Evolutionary conservation across 371 early-diverging fungal genomes (phyloP).

Genomic region (Rhizopus microsporus): DNA sequence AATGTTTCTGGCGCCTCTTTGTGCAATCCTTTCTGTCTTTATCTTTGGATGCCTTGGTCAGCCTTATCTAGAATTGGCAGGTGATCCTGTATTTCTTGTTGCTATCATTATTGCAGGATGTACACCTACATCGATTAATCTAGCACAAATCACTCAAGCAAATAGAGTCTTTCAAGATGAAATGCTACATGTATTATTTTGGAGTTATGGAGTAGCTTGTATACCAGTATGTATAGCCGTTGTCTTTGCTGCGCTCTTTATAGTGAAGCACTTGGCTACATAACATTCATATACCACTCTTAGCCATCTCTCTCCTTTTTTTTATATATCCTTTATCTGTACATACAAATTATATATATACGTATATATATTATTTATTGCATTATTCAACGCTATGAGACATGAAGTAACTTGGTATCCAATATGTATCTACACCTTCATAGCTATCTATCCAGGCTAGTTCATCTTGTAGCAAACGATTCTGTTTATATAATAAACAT

Average conservation of each 20-base stretch:
- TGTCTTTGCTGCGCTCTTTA: conserved; percentile 48
- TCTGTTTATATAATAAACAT: conserved; percentile 35
- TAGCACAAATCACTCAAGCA: conserved; percentile 59
- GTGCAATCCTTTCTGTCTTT: conserved; percentile 46
- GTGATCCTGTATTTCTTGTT: conserved; percentile 53
- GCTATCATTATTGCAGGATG: conserved; percentile 57
- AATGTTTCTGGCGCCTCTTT: conserved; percentile 47
- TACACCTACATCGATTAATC: conserved; percentile 61
- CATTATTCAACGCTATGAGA: background rate
- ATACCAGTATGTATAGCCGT: conserved; percentile 52
- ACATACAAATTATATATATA: background rate
- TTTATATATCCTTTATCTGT: background rate
- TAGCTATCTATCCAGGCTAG: conserved; percentile 85
- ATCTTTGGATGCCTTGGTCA: conserved; percentile 41
- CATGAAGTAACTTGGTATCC: conserved; percentile 78
- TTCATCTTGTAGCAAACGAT: conserved; percentile 76
- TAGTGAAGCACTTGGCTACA: conserved; percentile 25
- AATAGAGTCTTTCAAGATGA: conserved; percentile 58
- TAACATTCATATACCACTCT: too few relatives aligned
- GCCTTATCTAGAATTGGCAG: conserved; percentile 37
- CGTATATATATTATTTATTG: conserved; percentile 4
- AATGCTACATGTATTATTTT: conserved; percentile 59
- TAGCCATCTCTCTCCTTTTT: background rate
- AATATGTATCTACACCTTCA: conserved; percentile 63
- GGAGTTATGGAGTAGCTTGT: conserved; percentile 62